Conservation (phyloP, 2,329 filamentous ascomycete species). For the Seiridium unicorne region DNA sequence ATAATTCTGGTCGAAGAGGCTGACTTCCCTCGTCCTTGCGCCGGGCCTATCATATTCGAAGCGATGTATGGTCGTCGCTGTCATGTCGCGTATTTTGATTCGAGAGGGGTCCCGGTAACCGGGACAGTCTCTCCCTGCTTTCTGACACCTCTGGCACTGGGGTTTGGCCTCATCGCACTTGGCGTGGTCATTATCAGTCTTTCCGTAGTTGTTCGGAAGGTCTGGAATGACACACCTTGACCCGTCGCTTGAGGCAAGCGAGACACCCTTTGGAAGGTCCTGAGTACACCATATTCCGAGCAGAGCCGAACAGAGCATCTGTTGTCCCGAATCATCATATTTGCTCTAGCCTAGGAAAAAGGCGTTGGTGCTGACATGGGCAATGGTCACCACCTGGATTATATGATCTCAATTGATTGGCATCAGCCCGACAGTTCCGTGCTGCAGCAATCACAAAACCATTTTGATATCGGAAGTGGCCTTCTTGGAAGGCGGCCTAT, state of each 20-base stretch:
- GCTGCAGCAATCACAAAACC: no score
- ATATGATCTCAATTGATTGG: not conserved
- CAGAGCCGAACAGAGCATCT: not conserved
- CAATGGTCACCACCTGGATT: not conserved
- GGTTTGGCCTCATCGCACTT: slow-evolving; percentile 3
- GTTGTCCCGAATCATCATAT: not conserved
- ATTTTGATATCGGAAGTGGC: no score
- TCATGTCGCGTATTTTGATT: slow-evolving; percentile 3
- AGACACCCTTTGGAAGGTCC: slow-evolving; percentile 4
- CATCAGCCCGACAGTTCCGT: not conserved
- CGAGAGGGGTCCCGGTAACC: slow-evolving; percentile 1
- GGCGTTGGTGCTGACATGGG: not conserved
- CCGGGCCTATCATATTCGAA: not conserved
- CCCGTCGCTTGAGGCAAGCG: slow-evolving; percentile 1
- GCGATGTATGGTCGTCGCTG: slow-evolving; percentile 3
- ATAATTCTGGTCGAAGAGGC: not conserved
- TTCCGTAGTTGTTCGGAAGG: no score
- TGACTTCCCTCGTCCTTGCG: not conserved
- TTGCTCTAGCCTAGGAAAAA: not conserved
- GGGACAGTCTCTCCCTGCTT: not conserved
- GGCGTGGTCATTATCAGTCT: no score
- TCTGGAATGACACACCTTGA: not conserved
- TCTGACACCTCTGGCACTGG: not conserved
- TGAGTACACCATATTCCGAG: slow-evolving; percentile 2
- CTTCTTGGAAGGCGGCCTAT: not conserved